Conservation (phyloP, 1,284 basidiomycete genomes). For the Schizopora paradoxa region DNA sequence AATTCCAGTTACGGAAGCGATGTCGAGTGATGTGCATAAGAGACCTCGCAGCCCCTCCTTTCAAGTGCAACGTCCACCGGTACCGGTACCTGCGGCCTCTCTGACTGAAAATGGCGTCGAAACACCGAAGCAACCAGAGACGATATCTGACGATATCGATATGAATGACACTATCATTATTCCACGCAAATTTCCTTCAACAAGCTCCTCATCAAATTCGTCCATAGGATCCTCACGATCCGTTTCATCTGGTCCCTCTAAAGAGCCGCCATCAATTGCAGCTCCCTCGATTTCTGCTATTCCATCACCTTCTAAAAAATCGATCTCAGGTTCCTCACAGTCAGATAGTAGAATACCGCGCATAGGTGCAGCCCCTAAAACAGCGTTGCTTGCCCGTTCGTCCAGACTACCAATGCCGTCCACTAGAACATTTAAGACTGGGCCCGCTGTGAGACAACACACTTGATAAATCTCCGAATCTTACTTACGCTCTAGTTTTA, state of each 20-base stretch:
- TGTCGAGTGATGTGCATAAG: slow-evolving; percentile 21
- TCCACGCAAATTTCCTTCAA: not conserved
- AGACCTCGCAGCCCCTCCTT: slow-evolving; percentile 17
- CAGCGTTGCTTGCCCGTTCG: slow-evolving; percentile 48
- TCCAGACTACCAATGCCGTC: slow-evolving; percentile 33
- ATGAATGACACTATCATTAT: no score
- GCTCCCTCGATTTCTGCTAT: no score
- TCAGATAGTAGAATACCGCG: slow-evolving; percentile 61
- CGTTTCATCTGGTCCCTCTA: no score
- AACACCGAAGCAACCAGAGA: no score
- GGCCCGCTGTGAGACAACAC: slow-evolving; percentile 10
- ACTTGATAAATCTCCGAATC: not conserved
- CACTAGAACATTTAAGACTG: slow-evolving; percentile 9
- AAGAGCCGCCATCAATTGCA: no score
- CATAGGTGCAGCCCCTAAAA: slow-evolving; percentile 35
- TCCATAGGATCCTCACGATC: not conserved
- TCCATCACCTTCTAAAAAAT: no score
- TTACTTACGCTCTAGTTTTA: not conserved
- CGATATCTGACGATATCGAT: no score
- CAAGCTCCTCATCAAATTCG: not conserved
- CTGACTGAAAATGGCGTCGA: no score
- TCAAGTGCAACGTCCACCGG: slow-evolving; percentile 12
- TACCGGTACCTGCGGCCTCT: no score
- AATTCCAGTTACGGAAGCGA: slow-evolving; percentile 7
- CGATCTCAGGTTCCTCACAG: not conserved